A percentile compares a stretch with the other conserved stretches of the same genome.
Conservation (phyloP, 139 green algal species). For the Chlorella sp. region DNA sequence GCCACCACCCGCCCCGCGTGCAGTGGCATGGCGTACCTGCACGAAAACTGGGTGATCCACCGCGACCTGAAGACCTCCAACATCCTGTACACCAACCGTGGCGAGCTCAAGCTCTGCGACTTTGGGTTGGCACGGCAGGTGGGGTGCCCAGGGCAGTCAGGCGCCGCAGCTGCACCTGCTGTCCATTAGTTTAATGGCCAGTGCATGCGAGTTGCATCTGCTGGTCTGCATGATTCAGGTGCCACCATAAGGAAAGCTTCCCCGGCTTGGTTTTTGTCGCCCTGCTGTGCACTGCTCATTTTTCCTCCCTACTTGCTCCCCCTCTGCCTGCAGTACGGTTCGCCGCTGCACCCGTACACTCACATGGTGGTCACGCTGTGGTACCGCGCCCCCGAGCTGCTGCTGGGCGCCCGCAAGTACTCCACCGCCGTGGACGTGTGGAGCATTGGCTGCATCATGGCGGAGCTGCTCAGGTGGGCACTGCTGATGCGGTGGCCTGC, state of each 20-base stretch:
- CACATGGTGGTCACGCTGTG: conserved; percentile 89
- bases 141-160: too few species aligned
- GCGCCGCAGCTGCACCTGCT: background rate
- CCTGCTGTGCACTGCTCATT: background rate
- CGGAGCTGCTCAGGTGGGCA: conserved; percentile 79
- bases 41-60: conserved; percentile 92
- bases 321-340: conserved; percentile 63
- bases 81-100: conserved; percentile 96
- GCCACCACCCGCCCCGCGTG: background rate
- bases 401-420: conserved; percentile 87
- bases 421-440: conserved; percentile 91
- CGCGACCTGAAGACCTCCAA: conserved; percentile 98
- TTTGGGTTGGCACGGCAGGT: conserved; percentile 90
- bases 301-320: background rate
- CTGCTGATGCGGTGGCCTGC: conserved; percentile 45
- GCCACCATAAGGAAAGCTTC: too few species aligned
- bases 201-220: background rate
- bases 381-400: conserved; percentile 83
- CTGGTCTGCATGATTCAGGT: too few species aligned
- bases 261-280: background rate
- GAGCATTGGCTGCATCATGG: conserved; percentile 95
- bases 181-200: too few species aligned
- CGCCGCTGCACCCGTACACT: conserved; percentile 73
- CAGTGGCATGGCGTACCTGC: conserved; percentile 87
- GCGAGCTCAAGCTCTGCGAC: conserved; percentile 97